These are phyloP conservation scores for Thymus quinquecostatus DNA, from an alignment of 257 asterid species.

Conservation along the genomic window DNA sequence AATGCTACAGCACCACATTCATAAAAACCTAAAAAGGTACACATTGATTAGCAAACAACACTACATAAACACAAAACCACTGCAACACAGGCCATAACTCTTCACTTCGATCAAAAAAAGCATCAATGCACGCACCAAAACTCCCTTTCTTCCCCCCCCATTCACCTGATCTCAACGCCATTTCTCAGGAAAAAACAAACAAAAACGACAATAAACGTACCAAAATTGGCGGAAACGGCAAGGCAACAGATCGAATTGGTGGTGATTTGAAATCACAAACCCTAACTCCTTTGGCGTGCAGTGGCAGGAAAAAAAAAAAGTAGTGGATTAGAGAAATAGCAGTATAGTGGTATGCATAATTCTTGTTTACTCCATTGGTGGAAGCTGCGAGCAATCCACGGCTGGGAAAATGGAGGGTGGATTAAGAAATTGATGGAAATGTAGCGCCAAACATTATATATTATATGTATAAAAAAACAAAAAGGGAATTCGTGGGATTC, in stretches of 20 bases:
- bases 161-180: slow-evolving; percentile 23
- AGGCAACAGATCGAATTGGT: slow-evolving; percentile 34
- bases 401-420: slow-evolving; percentile 29
- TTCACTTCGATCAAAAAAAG: slow-evolving; percentile 16
- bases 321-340: background rate
- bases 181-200: slow-evolving; percentile 12
- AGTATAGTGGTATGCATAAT: background rate
- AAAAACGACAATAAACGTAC: slow-evolving; percentile 31
- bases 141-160: slow-evolving; percentile 22
- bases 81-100: slow-evolving; percentile 14
- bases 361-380: slow-evolving; percentile 17
- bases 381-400: slow-evolving; percentile 18
- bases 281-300: slow-evolving; percentile 31
- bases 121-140: slow-evolving; percentile 23
- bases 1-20: slow-evolving; percentile 10
- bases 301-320: slow-evolving; percentile 12
- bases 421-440: slow-evolving; percentile 26
- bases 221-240: slow-evolving; percentile 28
- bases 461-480: background rate
- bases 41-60: background rate
- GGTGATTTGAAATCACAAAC: slow-evolving; percentile 30
- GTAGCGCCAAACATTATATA: slow-evolving; percentile 36
- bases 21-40: slow-evolving; percentile 26
- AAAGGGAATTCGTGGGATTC: slow-evolving; percentile 18
- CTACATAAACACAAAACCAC: slow-evolving; percentile 21